Conservation (phyloP, 768 basidiomycete species). For the Pisolithus sp. region DNA sequence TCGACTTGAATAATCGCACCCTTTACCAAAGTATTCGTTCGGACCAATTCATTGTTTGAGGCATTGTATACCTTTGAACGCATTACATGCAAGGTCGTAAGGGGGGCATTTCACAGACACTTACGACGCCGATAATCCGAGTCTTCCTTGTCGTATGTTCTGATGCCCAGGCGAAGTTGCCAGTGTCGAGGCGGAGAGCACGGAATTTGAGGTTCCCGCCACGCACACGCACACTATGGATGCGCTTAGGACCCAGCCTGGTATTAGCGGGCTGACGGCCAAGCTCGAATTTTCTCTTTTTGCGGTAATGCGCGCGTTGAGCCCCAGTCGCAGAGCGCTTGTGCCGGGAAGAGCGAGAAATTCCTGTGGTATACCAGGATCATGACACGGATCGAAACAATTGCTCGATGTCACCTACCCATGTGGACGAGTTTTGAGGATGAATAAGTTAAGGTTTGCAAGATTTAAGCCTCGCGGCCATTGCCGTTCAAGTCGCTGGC, state of each 20-base stretch:
- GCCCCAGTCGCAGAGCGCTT: constrained; percentile 93
- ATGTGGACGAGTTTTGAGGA: constrained; percentile 70
- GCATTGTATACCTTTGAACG: constrained; percentile 87
- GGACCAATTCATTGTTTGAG: constrained; percentile 99
- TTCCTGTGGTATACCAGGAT: constrained; percentile 52
- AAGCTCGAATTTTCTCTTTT: constrained; percentile 99
- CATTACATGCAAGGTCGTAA: not conserved
- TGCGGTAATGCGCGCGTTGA: constrained; percentile 93
- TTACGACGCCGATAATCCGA: constrained; percentile 89
- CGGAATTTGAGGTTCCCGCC: constrained; percentile 95
- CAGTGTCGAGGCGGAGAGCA: constrained; percentile 91
- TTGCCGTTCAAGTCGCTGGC: not conserved
- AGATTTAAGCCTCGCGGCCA: not conserved
- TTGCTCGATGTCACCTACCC: constrained; percentile 52
- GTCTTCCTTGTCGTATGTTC: constrained; percentile 95
- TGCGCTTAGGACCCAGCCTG: constrained; percentile 91
- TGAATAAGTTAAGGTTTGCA: constrained; percentile 28
- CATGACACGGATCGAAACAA: constrained; percentile 3
- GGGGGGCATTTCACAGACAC: constrained; percentile 27
- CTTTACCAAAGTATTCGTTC: constrained; percentile 99
- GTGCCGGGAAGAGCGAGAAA: constrained; percentile 94
- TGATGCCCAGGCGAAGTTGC: constrained; percentile 99
- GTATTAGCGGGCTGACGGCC: constrained; percentile 98
- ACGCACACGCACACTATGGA: constrained; percentile 92
- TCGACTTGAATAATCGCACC: constrained; percentile 95